phyloP scores from a whole-genome alignment of 345 rosid genomes.

The Dovyalis caffra region DNA sequence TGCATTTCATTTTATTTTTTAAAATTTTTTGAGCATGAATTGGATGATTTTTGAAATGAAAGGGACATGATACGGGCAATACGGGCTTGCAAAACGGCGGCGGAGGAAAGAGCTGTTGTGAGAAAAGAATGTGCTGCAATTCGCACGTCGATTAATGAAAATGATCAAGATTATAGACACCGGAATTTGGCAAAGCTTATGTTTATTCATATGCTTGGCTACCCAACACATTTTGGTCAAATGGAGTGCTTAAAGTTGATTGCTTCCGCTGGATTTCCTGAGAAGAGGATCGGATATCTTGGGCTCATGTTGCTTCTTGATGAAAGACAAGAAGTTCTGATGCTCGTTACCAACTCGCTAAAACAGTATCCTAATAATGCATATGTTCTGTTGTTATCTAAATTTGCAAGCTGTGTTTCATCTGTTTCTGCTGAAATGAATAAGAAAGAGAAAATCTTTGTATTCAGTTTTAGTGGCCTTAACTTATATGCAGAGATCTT shows the following conservation, averaged over 20 bases:
- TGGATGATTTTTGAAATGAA: background rate
- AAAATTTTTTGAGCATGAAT: background rate
- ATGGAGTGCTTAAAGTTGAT: constrained; percentile 98
- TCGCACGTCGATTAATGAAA: constrained; percentile 82
- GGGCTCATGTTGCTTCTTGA: constrained; percentile 98
- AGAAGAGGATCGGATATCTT: constrained; percentile 98
- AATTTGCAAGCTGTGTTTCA: background rate
- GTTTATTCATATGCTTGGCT: constrained; percentile 99
- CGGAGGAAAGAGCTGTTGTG: constrained; percentile 97
- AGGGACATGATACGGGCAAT: constrained; percentile 99
- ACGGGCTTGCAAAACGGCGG: constrained; percentile 98
- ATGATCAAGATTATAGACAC: constrained; percentile 89
- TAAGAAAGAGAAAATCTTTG: background rate
- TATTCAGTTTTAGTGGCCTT: constrained; percentile 44
- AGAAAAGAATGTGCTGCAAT: constrained; percentile 98
- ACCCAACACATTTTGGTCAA: constrained; percentile 99
- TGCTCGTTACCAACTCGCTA: constrained; percentile 98
- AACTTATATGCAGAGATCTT: constrained; percentile 79
- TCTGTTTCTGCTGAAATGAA: background rate
- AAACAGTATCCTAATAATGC: constrained; percentile 82
- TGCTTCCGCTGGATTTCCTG: constrained; percentile 96
- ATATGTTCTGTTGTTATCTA: background rate
- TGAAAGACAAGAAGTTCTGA: constrained; percentile 98
- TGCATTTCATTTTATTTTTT: too few species aligned
- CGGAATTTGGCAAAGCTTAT: constrained; percentile 97